These are phyloP conservation scores for Gossypium raimondii DNA, from an alignment of 345 rosid species.

Conservation along the genomic window DNA sequence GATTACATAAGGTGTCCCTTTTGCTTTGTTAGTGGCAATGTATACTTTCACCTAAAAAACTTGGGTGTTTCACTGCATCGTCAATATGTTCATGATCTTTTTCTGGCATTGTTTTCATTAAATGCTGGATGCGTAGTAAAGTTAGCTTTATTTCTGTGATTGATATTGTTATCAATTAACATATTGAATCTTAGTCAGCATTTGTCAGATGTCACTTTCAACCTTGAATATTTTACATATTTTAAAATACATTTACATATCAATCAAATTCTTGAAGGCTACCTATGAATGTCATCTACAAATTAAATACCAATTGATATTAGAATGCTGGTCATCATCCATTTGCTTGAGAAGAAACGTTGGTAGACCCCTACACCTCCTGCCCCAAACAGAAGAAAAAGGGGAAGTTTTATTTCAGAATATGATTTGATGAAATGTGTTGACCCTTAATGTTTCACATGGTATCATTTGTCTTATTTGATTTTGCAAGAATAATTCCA, in stretches of 20 bases:
- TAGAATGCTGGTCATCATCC: neutral
- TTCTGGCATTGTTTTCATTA: neutral
- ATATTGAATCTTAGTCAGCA: neutral
- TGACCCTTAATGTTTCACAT: neutral
- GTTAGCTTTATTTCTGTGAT: neutral
- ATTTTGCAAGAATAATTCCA: conserved; percentile 5
- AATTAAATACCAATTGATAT: neutral
- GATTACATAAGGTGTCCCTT: neutral
- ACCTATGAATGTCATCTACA: neutral
- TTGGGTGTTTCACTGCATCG: neutral
- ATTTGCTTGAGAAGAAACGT: neutral
- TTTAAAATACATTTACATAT: neutral
- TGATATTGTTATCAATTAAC: neutral
- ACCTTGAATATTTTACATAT: neutral
- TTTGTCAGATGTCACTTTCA: conserved; percentile 10
- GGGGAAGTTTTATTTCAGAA: neutral
- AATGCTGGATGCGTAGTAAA: neutral
- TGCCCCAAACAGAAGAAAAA: neutral
- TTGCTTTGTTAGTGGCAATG: conserved; percentile 6
- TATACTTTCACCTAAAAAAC: neutral
- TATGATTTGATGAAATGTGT: neutral
- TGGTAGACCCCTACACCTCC: neutral
- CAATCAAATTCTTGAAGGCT: neutral
- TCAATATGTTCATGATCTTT: neutral
- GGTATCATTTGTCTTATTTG: conserved; percentile 2